phyloP scores from a whole-genome alignment of 768 basidiomycete genomes.

The Glaciozyma martinii region DNA sequence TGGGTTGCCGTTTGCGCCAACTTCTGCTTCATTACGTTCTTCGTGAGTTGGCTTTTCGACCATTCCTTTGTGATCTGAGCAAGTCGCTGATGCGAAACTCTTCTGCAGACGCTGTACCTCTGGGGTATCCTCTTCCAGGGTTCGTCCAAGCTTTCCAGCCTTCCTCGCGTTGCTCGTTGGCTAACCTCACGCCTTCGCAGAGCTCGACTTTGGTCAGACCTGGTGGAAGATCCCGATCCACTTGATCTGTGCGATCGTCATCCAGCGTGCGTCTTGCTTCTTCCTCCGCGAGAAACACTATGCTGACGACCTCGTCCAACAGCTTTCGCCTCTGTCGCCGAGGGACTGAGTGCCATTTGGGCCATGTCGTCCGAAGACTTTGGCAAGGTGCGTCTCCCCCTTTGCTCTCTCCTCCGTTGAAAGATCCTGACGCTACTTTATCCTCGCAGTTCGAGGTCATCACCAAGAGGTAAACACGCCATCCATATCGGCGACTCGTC shows the following conservation, averaged over 20 bases:
- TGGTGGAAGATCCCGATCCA: constrained; percentile 37
- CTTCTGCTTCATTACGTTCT: constrained; percentile 38
- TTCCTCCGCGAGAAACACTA: too few species aligned
- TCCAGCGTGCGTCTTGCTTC: constrained; percentile 26
- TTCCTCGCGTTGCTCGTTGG: background rate
- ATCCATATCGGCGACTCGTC: too few species aligned
- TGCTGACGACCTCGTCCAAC: background rate
- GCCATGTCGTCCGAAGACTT: constrained; percentile 34
- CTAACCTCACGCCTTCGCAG: background rate
- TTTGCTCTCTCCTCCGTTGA: background rate
- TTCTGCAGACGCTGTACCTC: constrained; percentile 32
- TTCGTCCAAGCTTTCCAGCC: background rate
- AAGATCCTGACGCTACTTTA: background rate
- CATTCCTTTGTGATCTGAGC: background rate
- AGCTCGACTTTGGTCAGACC: constrained; percentile 35
- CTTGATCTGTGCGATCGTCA: constrained; percentile 32
- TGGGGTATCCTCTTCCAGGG: constrained; percentile 37
- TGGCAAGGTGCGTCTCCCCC: constrained; percentile 22
- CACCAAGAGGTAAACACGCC: constrained; percentile 14
- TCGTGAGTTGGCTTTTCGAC: constrained; percentile 3
- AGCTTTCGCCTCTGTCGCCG: constrained; percentile 36
- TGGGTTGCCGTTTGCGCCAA: constrained; percentile 38
- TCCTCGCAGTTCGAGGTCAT: constrained; percentile 20
- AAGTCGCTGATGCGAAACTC: background rate
- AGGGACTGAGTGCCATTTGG: constrained; percentile 38